These are phyloP conservation scores for Taiozyma sp. DNA, from an alignment of 1,139 yeast species.

Conservation along the genomic window DNA sequence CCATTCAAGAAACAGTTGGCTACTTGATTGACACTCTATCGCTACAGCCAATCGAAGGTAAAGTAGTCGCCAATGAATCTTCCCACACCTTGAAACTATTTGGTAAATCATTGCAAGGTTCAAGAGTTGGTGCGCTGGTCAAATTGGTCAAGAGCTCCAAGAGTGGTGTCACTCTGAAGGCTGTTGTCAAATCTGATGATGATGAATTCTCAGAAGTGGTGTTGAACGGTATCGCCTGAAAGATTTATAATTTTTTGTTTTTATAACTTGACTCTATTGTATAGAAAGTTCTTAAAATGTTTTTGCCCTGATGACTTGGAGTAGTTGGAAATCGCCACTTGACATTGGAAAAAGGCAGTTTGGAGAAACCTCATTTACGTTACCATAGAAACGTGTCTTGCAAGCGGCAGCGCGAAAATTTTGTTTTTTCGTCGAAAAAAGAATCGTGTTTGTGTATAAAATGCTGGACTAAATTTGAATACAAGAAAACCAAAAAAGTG, in stretches of 20 bases:
- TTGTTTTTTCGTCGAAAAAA: not conserved
- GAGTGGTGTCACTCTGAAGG: slow-evolving; percentile 73
- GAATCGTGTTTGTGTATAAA: not conserved
- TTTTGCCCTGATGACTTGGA: not conserved
- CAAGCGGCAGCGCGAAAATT: not conserved
- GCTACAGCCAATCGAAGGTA: slow-evolving; percentile 80
- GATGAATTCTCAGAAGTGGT: slow-evolving; percentile 42
- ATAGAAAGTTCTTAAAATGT: not conserved
- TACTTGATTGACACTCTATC: slow-evolving; percentile 37
- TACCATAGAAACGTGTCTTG: not conserved
- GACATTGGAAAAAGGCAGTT: too few relatives aligned
- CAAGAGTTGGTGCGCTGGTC: slow-evolving; percentile 61
- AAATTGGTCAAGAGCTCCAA: slow-evolving; percentile 70
- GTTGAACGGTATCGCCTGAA: slow-evolving; percentile 32
- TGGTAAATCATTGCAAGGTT: slow-evolving; percentile 76
- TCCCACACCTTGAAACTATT: slow-evolving; percentile 72
- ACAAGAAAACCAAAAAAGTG: not conserved
- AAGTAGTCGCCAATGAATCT: slow-evolving; percentile 54
- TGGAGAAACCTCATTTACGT: not conserved
- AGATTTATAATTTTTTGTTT: not conserved
- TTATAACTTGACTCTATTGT: not conserved
- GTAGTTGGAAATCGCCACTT: not conserved
- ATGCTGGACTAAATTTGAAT: not conserved
- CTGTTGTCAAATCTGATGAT: slow-evolving; percentile 63
- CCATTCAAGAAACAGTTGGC: slow-evolving; percentile 46